Base-by-base conservation (phyloP, 164 flowering plant species). In the Saururus chinensis region DNA sequence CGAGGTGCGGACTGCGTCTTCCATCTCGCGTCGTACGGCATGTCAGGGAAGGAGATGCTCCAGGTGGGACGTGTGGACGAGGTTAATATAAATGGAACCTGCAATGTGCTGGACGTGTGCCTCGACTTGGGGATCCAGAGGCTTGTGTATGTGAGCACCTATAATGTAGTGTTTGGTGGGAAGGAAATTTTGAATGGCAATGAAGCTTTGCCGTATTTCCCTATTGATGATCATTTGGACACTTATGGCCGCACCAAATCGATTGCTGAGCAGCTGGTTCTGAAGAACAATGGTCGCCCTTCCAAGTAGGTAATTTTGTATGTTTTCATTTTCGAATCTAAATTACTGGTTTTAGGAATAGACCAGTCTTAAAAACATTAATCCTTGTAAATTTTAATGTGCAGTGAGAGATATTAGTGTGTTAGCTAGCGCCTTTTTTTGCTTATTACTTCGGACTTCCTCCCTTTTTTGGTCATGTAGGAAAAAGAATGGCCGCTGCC, bases 31-130 rank as follows among this genome's bases (percentile, higher is more conserved):
- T 82, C 99, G 0, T 87, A 62, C 74, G 99, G 97, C 63, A 88
- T 90, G 97, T 93, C 97, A 1, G 99, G 99, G 49, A 93, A 93
- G 71, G 97, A 90, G 64, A 90, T 90, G 95, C 83, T 93, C 23
- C 97, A 85, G 70, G 79, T 76, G 70, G 77, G 90, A n/a, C 89
- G 84, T 19, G 80, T 88, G 17, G 95, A 90, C 65, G 75, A 75
- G 69, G 89, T 93, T 40, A 93, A 93, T 62, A 83, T 93, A 19
- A 79, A 68, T 72, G 97, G 97, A 21, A 93, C 99, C 17, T 84
- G 84, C 69, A 81, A 80, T 70, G 62, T 90, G 9, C 53, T 90
- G 68, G 99, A 90, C 58, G 79, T 91, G 51, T 93, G 97, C 66
- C 45, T 75, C 53, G 84, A 81, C 59, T 71, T 72, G 61, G 97